phyloP scores from a whole-genome alignment of 345 rosid species.

The Camelina hispida region DNA sequence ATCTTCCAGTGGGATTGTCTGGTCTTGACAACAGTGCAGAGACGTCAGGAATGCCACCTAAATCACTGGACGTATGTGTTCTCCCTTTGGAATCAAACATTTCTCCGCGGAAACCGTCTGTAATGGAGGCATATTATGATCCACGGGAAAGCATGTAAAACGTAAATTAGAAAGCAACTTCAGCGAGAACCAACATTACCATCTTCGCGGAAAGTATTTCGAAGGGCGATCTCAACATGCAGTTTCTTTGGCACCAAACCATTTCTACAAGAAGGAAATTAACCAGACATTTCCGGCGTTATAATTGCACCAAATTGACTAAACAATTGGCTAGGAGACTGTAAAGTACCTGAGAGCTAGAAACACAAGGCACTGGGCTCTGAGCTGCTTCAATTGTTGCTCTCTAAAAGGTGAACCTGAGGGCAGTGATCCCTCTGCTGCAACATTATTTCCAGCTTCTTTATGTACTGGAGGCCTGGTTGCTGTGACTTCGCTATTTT shows the following conservation, averaged over 20 bases:
- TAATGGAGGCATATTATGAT: conserved; percentile 44
- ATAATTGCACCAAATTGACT: conserved; percentile 21
- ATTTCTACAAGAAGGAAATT: conserved; percentile 56
- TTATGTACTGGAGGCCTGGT: conserved; percentile 54
- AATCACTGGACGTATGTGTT: conserved; percentile 53
- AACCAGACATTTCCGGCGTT: conserved; percentile 22
- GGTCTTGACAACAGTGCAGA: conserved; percentile 51
- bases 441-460: conserved; percentile 69
- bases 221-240: conserved; percentile 87
- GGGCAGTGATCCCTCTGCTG: conserved; percentile 48
- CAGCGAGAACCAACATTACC: conserved; percentile 49
- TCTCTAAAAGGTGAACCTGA: conserved; percentile 81
- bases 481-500: conserved; percentile 53
- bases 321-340: conserved; percentile 30
- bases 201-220: conserved; percentile 68
- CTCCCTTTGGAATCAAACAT: conserved; percentile 54
- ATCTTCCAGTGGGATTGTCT: conserved; percentile 59
- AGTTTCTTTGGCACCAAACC: conserved; percentile 78
- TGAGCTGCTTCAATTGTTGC: conserved; percentile 89
- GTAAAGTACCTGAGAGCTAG: conserved; percentile 75
- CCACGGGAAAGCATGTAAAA: conserved; percentile 35
- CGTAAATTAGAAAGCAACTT: neutral
- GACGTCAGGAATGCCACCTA: conserved; percentile 51
- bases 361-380: conserved; percentile 97
- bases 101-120: conserved; percentile 61